Evolutionary conservation across 2,329 filamentous ascomycete genomes (phyloP).

Genomic region (Venturia aucupariae): DNA sequence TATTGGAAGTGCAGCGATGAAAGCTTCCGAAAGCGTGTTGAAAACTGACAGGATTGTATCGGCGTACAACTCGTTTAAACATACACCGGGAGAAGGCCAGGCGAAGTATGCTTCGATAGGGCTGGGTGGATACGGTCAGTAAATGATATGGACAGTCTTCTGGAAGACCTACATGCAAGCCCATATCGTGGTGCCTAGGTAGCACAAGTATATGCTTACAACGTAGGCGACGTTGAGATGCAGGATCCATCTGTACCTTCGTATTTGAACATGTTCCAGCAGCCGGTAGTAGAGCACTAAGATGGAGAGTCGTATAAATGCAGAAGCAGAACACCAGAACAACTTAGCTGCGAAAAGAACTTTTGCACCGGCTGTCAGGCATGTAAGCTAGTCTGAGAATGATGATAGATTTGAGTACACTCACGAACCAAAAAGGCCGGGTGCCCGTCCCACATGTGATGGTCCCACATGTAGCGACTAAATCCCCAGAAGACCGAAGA

Average conservation of each 20-base stretch:
- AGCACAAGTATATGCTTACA: constrained; percentile 29
- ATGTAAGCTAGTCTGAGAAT: background rate
- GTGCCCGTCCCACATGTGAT: constrained; percentile 13
- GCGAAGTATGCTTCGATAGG: constrained; percentile 5
- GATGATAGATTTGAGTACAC: background rate
- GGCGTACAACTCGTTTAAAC: constrained; percentile 10
- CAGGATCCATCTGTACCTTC: constrained; percentile 31
- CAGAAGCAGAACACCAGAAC: constrained; percentile 32
- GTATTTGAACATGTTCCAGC: constrained; percentile 30
- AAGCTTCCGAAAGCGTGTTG: constrained; percentile 34
- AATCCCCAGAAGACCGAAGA: constrained; percentile 5
- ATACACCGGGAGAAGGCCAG: constrained; percentile 8
- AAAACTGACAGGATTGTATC: constrained; percentile 18
- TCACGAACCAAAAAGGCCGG: background rate
- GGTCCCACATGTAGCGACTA: constrained; percentile 11
- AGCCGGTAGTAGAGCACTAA: constrained; percentile 39
- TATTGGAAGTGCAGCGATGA: constrained; percentile 35
- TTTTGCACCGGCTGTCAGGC: constrained; percentile 16
- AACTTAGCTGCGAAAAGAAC: constrained; percentile 35
- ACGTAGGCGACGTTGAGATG: constrained; percentile 31
- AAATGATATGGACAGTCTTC: background rate
- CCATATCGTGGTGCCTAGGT: constrained; percentile 20
- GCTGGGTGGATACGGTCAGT: background rate
- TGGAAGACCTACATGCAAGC: background rate
- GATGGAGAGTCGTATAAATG: constrained; percentile 37